Conservation (phyloP, 192 early-diverging fungal genomes). For the Dissophora ornata region DNA sequence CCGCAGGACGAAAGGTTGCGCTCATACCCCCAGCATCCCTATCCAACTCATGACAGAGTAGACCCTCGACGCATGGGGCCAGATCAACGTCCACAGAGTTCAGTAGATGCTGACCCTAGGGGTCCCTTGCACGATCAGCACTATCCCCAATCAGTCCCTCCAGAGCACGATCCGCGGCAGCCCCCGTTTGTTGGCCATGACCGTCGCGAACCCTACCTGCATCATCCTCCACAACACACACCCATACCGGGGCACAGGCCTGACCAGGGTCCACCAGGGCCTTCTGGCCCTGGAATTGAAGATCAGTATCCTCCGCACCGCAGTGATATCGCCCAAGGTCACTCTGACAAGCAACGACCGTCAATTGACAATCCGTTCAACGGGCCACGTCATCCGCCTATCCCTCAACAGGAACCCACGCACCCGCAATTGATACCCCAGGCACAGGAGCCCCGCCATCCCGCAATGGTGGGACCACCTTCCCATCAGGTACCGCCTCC, state of each 20-base stretch:
- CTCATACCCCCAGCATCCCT: not conserved
- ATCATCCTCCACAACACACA: not conserved
- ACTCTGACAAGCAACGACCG: not conserved
- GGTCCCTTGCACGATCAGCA: not conserved
- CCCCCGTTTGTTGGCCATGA: conserved; percentile 17
- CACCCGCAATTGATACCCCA: not conserved
- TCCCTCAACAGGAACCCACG: not conserved
- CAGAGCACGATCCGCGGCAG: conserved; percentile 2
- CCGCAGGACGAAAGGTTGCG: conserved; percentile 18
- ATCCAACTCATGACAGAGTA: conserved; percentile 2
- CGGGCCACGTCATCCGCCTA: not conserved
- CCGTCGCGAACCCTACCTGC: conserved; percentile 1
- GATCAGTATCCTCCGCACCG: not conserved
- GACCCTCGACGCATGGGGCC: conserved; percentile 1
- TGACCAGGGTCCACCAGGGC: no score
- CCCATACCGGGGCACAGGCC: not conserved
- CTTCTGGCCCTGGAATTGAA: not conserved
- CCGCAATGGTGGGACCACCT: not conserved
- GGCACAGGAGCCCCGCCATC: not conserved
- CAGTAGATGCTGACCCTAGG: conserved; percentile 2
- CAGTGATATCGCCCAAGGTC: not conserved
- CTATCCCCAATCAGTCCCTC: not conserved
- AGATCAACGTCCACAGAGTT: not conserved
- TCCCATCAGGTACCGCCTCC: not conserved
- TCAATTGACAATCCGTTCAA: conserved; percentile 1